Base-by-base conservation (phyloP, 225 moss, liverwort and hornwort genomes). In the Physcomitrium patens region DNA sequence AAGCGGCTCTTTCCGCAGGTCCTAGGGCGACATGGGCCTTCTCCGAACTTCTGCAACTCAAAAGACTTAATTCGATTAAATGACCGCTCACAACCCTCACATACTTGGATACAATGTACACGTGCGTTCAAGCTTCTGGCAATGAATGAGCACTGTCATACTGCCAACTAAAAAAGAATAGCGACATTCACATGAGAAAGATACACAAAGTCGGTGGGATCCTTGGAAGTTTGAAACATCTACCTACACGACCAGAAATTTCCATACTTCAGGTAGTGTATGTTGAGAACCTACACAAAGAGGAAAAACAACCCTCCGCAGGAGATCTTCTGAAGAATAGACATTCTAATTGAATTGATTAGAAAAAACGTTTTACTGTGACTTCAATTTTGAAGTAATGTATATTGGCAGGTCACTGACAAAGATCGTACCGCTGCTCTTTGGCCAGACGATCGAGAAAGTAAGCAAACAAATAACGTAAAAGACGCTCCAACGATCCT, bases 371-470 rank as follows among this genome's bases (percentile, higher is more conserved):
- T 15, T 62, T 17, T 61, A 79, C 31, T 12, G 46, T 22, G 22
- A 46, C 73, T 44, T 61, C 44, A 44, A 68, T 27, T 46, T 18
- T 63, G 23, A 69, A 46, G 69, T 18, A 65, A 44, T 55, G 8
- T 42, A 65, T 55, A 74, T 42, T 42, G 74, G 57, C 37, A 64
- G 69, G n/a, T 63, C 28, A 10, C n/a, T 57, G 16, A 69, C 42
- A 67, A 74, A 45, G 60, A 61, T 77, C 85, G 77, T 86, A 93
- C 93, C 81, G 80, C 79, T 94, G 94, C 75, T 94, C 94, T 76
- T 73, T 74, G 19, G 82, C 84, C 68, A 91, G 74, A 46, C 94
- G 94, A 81, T 85, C 86, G 78, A 94, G 86, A 75, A 94, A 94
- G 67, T 90, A 87, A 71, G 67, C 63, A 24, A 80, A 81, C 51